Conservation (phyloP, 768 basidiomycete genomes). For the Rhodotorula kratochvilovae region DNA sequence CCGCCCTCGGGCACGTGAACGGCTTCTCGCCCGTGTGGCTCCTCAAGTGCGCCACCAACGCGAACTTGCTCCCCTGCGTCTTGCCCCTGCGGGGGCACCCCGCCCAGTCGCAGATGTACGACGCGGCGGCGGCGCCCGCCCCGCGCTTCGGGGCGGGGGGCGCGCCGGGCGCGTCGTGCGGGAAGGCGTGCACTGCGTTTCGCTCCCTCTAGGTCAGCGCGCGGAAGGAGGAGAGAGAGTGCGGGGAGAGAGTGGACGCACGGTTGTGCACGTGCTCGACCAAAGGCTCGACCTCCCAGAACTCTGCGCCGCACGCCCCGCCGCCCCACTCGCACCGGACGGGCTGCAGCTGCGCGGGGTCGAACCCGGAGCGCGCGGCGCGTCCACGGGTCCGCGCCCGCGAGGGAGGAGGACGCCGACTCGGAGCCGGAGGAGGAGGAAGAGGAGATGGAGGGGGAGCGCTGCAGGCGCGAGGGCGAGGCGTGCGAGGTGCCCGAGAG, state of each 20-base stretch:
- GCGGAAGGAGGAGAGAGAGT: not conserved
- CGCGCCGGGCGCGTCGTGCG: conserved; percentile 57
- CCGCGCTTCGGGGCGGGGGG: conserved; percentile 66
- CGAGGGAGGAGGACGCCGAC: not conserved
- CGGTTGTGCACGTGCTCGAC: conserved; percentile 79
- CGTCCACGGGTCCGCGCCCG: conserved; percentile 5
- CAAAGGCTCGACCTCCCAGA: conserved; percentile 65
- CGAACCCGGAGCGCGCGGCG: conserved; percentile 12
- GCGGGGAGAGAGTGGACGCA: conserved; percentile 48
- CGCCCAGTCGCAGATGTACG: conserved; percentile 73
- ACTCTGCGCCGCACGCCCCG: conserved; percentile 60
- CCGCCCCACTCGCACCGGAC: conserved; percentile 74
- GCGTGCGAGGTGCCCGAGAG: not conserved
- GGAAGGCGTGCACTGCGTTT: conserved; percentile 12
- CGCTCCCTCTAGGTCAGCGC: too few species aligned
- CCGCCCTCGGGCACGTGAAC: conserved; percentile 73
- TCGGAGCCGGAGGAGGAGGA: not conserved
- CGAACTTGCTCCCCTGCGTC: conserved; percentile 80
- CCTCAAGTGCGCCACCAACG: conserved; percentile 81
- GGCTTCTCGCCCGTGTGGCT: conserved; percentile 94
- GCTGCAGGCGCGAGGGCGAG: not conserved
- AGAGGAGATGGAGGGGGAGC: conserved; percentile 17
- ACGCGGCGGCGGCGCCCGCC: conserved; percentile 54
- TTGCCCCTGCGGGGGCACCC: conserved; percentile 74
- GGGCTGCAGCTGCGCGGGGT: conserved; percentile 1